These are phyloP conservation scores for Aspergillus viridinutans DNA, from an alignment of 2,329 filamentous ascomycete genomes.

Conservation along the genomic window DNA sequence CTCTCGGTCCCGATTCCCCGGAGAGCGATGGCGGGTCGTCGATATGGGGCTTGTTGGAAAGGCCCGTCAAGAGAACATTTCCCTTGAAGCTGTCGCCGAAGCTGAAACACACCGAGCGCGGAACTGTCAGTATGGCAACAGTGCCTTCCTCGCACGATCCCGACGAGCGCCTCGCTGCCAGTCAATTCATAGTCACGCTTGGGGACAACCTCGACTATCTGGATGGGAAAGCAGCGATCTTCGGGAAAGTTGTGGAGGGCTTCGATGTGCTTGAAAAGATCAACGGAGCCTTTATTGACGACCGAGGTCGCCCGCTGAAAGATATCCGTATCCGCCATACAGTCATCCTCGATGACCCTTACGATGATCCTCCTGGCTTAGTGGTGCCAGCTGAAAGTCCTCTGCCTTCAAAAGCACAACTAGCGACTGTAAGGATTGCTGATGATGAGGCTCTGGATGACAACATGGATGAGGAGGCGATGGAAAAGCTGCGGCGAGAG, in stretches of 20 bases:
- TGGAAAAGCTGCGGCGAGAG: constrained; percentile 77
- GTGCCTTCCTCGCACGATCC: constrained; percentile 70
- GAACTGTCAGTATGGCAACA: constrained; percentile 97
- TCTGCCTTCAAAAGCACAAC: constrained; percentile 74
- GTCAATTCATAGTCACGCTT: constrained; percentile 90
- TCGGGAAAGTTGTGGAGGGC: constrained; percentile 91
- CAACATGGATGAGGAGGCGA: constrained; percentile 72
- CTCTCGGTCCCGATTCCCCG: constrained; percentile 76
- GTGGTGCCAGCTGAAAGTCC: constrained; percentile 76
- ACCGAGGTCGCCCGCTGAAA: constrained; percentile 79
- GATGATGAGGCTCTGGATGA: constrained; percentile 80
- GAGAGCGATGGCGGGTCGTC: constrained; percentile 89
- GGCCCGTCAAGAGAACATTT: constrained; percentile 69
- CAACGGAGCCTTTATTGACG: constrained; percentile 82
- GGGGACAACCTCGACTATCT: constrained; percentile 85
- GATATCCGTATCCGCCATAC: constrained; percentile 95
- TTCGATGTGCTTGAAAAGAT: constrained; percentile 93
- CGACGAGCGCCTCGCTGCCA: constrained; percentile 76
- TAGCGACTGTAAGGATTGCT: constrained; percentile 85
- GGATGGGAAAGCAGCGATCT: constrained; percentile 90
- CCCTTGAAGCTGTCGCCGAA: constrained; percentile 79
- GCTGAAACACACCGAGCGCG: constrained; percentile 80
- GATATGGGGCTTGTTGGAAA: constrained; percentile 81
- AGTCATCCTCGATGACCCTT: constrained; percentile 86
- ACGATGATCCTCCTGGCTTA: constrained; percentile 72